Evolutionary conservation across 768 basidiomycete species (phyloP), one percentile per base, ranked within the genome.

Genomic region (Mycena pura): DNA sequence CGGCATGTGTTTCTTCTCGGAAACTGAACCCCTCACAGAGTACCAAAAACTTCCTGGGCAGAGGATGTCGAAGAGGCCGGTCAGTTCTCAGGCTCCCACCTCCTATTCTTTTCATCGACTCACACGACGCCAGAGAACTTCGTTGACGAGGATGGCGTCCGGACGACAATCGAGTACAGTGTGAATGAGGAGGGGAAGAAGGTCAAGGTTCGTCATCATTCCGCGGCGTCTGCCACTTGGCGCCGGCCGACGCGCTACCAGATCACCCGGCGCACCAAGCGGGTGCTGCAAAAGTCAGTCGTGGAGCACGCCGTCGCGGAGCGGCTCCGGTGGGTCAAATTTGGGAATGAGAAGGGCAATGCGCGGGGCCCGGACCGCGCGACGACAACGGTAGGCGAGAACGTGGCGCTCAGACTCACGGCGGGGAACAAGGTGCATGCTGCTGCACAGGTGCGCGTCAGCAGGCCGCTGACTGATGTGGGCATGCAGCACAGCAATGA

Each of bases 301-400:
- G 97, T 99, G n/a, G 92, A 95, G 62, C 96, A 96, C 72, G 82
- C 85, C 22, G 95, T 98, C 11, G 97, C 97, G 0, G 95, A 96
- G 73, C 87, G 96, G 47, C 91, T 96, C 75, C 88, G 87, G 65
- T 97, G 95, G 95, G 70, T 86, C 21, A 99, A 96, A 74, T 99
- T 99, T 70, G 97, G 97, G 4, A 82, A 85, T 62, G 97, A 99
- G 77, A 89, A 85, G 74, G 92, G 93, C 22, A 95, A 87, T 71
- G 86, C 90, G 36, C 78, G 91, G 14, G 96, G 96, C 5, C 96
- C 95, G 4, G 94, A 97, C 77, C 83, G 91, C 34, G 92, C 95
- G 13, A 99, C 97, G 3, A 95, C 95, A 0, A 96, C 95, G 2
- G 92, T 99, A 29, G 96, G 90, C 76, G 79, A 80, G 80, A 80